phyloP scores from a whole-genome alignment of 1,284 basidiomycete genomes.

The Ceratobasidium sp. region DNA sequence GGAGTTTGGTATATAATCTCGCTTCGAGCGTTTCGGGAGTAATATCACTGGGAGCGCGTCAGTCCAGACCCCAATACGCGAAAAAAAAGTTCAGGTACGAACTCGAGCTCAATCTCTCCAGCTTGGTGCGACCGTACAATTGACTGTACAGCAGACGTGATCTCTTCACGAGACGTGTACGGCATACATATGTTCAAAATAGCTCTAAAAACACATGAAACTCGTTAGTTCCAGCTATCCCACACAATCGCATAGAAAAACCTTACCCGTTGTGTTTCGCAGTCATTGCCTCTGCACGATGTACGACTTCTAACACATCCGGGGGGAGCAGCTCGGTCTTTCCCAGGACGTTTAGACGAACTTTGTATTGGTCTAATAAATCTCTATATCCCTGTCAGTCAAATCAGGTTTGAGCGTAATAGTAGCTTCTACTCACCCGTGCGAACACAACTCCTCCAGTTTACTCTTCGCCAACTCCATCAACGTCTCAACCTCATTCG shows the following conservation, averaged over 20 bases:
- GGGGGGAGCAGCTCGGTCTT: slow-evolving; percentile 81
- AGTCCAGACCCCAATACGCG: slow-evolving; percentile 11
- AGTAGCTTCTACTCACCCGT: slow-evolving; percentile 72
- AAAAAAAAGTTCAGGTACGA: slow-evolving; percentile 49
- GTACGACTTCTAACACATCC: slow-evolving; percentile 78
- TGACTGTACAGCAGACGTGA: slow-evolving; percentile 79
- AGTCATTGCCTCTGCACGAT: slow-evolving; percentile 86
- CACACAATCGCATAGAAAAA: slow-evolving; percentile 37
- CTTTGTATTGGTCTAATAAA: slow-evolving; percentile 83
- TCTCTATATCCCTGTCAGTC: slow-evolving; percentile 65
- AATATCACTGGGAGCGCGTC: slow-evolving; percentile 63
- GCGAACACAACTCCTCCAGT: slow-evolving; percentile 83
- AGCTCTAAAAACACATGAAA: slow-evolving; percentile 66
- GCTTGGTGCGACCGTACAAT: slow-evolving; percentile 68
- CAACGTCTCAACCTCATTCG: slow-evolving; percentile 88
- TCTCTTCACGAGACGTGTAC: slow-evolving; percentile 94
- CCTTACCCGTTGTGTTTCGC: slow-evolving; percentile 76
- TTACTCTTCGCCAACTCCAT: slow-evolving; percentile 90
- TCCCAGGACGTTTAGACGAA: slow-evolving; percentile 90
- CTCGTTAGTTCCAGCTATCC: neutral
- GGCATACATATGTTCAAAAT: slow-evolving; percentile 96
- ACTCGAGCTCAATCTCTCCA: slow-evolving; percentile 59
- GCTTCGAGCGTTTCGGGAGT: slow-evolving; percentile 76
- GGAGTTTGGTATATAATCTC: slow-evolving; percentile 76
- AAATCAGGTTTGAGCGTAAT: too few species aligned